These are phyloP conservation scores for Zizania latifolia DNA, from an alignment of 176 grass and related monocot species.

Conservation along the genomic window DNA sequence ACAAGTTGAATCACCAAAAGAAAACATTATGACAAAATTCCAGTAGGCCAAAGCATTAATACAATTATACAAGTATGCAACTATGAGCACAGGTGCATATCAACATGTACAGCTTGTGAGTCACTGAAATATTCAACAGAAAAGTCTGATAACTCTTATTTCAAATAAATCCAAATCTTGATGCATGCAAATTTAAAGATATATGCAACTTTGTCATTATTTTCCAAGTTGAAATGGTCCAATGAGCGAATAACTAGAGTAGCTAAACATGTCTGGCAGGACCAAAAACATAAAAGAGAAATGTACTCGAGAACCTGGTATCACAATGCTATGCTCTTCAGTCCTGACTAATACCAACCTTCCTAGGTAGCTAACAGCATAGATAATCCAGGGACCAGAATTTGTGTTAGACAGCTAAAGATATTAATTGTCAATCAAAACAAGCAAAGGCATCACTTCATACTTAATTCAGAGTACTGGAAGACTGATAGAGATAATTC, in stretches of 20 bases:
- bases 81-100: neutral
- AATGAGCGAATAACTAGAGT: neutral
- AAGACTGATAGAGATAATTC: conserved; percentile 6
- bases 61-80: neutral
- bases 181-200: neutral
- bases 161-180: neutral
- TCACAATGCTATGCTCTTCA: neutral
- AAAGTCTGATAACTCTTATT: neutral
- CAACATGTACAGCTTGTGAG: neutral
- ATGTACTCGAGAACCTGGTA: neutral
- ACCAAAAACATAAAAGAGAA: neutral
- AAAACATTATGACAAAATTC: neutral
- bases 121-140: neutral
- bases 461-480: neutral
- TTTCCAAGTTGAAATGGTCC: neutral
- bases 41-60: neutral
- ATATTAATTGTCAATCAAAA: neutral
- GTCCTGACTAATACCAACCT: neutral
- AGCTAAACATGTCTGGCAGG: neutral
- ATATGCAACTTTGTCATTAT: neutral
- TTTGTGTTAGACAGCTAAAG: neutral
- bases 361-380: neutral
- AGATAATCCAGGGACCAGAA: conserved; percentile 3
- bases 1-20: neutral
- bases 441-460: neutral